A percentile compares a stretch with the other conserved stretches of the same genome.
phyloP scores from a whole-genome alignment of 2,329 filamentous ascomycete genomes.

The Endoconidiophora laricicola region DNA sequence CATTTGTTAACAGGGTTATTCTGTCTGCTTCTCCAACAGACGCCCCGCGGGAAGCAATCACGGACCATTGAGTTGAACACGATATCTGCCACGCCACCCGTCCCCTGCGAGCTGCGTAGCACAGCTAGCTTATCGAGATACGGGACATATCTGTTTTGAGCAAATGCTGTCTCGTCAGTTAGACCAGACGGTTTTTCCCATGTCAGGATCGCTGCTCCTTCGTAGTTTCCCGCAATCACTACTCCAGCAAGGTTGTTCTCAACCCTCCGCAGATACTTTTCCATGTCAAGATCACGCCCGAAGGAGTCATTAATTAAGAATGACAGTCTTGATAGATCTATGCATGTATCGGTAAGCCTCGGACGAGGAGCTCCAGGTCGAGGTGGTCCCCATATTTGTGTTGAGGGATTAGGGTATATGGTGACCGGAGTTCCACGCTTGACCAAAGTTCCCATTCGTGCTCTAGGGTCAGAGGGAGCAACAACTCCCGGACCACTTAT shows the following conservation, averaged over 20 bases:
- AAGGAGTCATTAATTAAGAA: constrained; percentile 92
- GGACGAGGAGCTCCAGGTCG: constrained; percentile 41
- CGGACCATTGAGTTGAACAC: constrained; percentile 93
- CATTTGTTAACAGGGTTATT: constrained; percentile 97
- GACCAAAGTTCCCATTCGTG: constrained; percentile 51
- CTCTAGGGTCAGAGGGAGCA: constrained; percentile 9
- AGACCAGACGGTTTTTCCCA: constrained; percentile 66
- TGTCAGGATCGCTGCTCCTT: constrained; percentile 84
- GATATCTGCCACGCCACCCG: constrained; percentile 83
- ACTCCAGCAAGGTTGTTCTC: constrained; percentile 69
- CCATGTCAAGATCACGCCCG: constrained; percentile 62
- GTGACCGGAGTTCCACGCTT: constrained; percentile 84
- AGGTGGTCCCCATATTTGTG: constrained; percentile 51
- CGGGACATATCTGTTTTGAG: constrained; percentile 54
- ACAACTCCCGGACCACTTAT: constrained; percentile 23
- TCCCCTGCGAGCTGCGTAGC: constrained; percentile 71
- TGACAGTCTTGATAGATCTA: constrained; percentile 69
- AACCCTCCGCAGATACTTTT: constrained; percentile 70
- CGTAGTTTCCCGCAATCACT: constrained; percentile 91
- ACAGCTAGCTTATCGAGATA: constrained; percentile 98
- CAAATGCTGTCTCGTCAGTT: constrained; percentile 35
- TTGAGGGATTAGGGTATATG: constrained; percentile 60
- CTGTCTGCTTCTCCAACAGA: constrained; percentile 81
- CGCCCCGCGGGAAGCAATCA: constrained; percentile 70
- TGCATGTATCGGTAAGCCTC: constrained; percentile 58